Percentiles rank a stretch among this genome's conserved stretches.
phyloP scores from a whole-genome alignment of 1,284 basidiomycete genomes.

The Tranzscheliella williamsii region DNA sequence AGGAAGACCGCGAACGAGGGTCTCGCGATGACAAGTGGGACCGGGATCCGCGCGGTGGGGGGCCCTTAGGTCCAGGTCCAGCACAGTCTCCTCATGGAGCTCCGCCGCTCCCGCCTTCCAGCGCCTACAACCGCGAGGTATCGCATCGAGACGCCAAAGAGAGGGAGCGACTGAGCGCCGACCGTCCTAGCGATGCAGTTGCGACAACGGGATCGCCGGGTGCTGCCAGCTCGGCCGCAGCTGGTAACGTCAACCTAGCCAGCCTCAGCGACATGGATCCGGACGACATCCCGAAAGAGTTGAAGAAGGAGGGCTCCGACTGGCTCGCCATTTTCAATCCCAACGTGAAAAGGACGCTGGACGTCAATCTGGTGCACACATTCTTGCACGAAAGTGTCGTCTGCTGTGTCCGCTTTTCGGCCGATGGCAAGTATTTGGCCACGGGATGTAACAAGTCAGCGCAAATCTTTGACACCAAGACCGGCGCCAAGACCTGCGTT shows the following conservation, averaged over 20 bases:
- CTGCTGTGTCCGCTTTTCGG: conserved; percentile 86
- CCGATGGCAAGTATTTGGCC: conserved; percentile 82
- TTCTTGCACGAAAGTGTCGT: conserved; percentile 88
- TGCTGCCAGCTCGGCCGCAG: conserved; percentile 22
- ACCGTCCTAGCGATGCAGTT: conserved; percentile 11
- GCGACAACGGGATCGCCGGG: conserved; percentile 31
- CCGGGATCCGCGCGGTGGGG: conserved; percentile 46
- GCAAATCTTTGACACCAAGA: conserved; percentile 86
- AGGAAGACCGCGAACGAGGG: conserved; percentile 48
- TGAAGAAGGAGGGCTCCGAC: conserved; percentile 80
- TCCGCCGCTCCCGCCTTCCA: conserved; percentile 37
- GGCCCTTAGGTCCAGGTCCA: conserved; percentile 29
- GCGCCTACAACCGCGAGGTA: conserved; percentile 32
- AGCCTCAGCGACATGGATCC: conserved; percentile 53
- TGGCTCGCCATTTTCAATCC: conserved; percentile 96
- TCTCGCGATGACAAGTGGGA: conserved; percentile 49
- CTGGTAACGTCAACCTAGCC: conserved; percentile 55
- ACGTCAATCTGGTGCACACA: conserved; percentile 87
- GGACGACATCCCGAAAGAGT: conserved; percentile 63
- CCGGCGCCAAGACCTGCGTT: conserved; percentile 73
- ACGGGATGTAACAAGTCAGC: conserved; percentile 89
- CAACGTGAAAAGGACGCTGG: conserved; percentile 76
- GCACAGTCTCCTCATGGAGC: conserved; percentile 39
- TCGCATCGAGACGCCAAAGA: conserved; percentile 26
- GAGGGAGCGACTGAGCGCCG: conserved; percentile 14